Evolutionary conservation across 2,329 filamentous ascomycete genomes (phyloP).

Genomic region (Aspergillus persii): DNA sequence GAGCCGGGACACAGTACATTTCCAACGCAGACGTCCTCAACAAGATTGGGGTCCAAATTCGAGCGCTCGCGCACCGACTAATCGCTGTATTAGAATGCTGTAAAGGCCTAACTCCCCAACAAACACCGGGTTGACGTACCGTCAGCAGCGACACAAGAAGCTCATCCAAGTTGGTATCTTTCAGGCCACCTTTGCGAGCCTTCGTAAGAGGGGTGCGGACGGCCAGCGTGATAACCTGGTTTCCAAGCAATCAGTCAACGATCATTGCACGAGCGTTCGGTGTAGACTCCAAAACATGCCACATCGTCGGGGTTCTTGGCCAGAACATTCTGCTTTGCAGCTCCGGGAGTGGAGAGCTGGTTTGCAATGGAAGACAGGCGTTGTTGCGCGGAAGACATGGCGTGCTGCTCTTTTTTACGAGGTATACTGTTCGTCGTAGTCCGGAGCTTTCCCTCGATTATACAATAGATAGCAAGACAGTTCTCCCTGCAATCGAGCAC

Average conservation of each 20-base stretch:
- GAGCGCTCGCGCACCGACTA: conserved; percentile 75
- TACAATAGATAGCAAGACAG: background rate
- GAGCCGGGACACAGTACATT: conserved; percentile 84
- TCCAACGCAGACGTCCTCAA: conserved; percentile 87
- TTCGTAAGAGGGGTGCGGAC: conserved; percentile 41
- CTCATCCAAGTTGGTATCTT: conserved; percentile 37
- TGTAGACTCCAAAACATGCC: conserved; percentile 26
- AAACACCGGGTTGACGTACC: conserved; percentile 19
- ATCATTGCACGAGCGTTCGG: background rate
- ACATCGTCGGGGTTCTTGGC: conserved; percentile 40
- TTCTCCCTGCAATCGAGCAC: background rate
- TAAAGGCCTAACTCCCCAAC: too few relatives aligned
- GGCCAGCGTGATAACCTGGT: conserved; percentile 41
- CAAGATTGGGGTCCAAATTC: conserved; percentile 77
- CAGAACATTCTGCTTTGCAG: conserved; percentile 32
- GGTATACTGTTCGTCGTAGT: background rate
- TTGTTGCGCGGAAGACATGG: conserved; percentile 40
- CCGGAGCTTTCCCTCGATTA: background rate
- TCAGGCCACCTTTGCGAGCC: conserved; percentile 40
- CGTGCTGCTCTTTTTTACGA: background rate
- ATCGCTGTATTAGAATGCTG: background rate
- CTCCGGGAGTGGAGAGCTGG: conserved; percentile 35
- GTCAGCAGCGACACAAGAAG: conserved; percentile 38
- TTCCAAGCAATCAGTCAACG: background rate
- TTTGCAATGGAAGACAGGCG: conserved; percentile 41